These are phyloP conservation scores for Vitis labrusca DNA, from an alignment of 164 flowering plant genomes.

Conservation along the genomic window DNA sequence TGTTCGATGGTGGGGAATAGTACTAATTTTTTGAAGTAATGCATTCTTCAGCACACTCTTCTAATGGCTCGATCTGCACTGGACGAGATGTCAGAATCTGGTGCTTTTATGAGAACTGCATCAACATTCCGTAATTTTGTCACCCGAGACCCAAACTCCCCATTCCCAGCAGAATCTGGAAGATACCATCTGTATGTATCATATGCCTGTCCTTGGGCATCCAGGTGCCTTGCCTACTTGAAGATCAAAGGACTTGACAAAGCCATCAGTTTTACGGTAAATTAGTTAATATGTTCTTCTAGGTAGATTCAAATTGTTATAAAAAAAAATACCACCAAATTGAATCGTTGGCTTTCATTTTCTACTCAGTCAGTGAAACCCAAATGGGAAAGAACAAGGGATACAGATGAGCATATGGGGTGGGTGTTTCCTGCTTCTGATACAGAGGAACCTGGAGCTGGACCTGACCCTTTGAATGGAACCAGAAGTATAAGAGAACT, in stretches of 20 bases:
- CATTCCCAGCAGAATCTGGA: constrained; percentile 78
- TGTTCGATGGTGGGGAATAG: too few relatives aligned
- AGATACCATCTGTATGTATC: constrained; percentile 92
- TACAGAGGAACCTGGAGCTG: constrained; percentile 59
- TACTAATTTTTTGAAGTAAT: neutral
- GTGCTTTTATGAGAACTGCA: constrained; percentile 77
- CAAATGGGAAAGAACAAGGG: constrained; percentile 63
- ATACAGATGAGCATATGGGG: constrained; percentile 72
- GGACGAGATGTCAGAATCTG: constrained; percentile 78
- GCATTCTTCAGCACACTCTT: constrained; percentile 28
- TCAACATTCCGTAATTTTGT: constrained; percentile 80
- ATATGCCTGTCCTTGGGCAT: constrained; percentile 99
- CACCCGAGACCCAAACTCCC: constrained; percentile 61
- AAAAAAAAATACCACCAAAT: neutral
- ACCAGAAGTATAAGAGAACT: constrained; percentile 55
- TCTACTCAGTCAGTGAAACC: constrained; percentile 54
- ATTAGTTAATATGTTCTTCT: neutral
- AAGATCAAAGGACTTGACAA: constrained; percentile 87
- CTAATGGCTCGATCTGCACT: constrained; percentile 83
- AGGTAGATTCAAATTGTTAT: neutral
- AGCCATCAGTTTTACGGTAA: constrained; percentile 79
- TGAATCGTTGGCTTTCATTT: neutral
- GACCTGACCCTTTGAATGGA: constrained; percentile 56
- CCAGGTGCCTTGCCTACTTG: constrained; percentile 84
- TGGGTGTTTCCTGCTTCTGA: constrained; percentile 52